Evolutionary conservation across 352 stramenopile genomes (phyloP).

Genomic region (Phytophthora ohioensis): DNA sequence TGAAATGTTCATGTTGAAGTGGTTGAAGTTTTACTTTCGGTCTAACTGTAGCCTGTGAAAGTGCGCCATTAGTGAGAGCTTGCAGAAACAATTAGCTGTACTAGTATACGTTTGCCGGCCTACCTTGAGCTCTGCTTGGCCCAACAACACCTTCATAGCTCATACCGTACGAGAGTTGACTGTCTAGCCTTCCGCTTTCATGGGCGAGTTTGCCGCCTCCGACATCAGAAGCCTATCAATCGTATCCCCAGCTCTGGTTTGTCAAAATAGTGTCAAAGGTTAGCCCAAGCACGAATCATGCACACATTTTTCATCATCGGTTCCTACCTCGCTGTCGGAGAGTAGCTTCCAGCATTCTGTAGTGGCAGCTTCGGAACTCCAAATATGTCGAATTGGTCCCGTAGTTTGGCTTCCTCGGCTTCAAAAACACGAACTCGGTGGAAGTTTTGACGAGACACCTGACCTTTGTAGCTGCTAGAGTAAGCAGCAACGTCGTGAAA

Average conservation of each 20-base stretch:
- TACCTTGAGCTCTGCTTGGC: slow-evolving; percentile 7
- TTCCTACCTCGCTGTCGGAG: slow-evolving; percentile 24
- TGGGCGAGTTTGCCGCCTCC: slow-evolving; percentile 31
- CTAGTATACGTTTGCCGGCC: neutral
- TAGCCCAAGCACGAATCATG: neutral
- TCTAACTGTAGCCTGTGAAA: neutral
- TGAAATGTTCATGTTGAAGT: slow-evolving; percentile 24
- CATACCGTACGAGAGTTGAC: slow-evolving; percentile 8
- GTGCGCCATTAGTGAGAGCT: neutral
- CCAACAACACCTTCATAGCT: neutral
- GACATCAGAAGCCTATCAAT: slow-evolving; percentile 61
- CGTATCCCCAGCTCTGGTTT: slow-evolving; percentile 42
- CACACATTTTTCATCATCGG: neutral
- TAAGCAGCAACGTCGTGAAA: slow-evolving; percentile 68
- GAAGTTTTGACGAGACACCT: slow-evolving; percentile 56
- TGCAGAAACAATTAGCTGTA: neutral
- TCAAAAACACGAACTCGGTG: slow-evolving; percentile 67
- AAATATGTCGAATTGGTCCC: slow-evolving; percentile 70
- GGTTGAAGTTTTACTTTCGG: neutral
- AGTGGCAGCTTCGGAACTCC: slow-evolving; percentile 59
- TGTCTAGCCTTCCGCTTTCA: slow-evolving; percentile 30
- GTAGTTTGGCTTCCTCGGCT: slow-evolving; percentile 58
- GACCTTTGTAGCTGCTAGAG: slow-evolving; percentile 73
- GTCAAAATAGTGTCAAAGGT: neutral
- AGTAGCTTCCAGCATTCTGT: slow-evolving; percentile 26